Conservation (phyloP, 2,329 filamentous ascomycete genomes). For the Apiospora kogelbergensis region DNA sequence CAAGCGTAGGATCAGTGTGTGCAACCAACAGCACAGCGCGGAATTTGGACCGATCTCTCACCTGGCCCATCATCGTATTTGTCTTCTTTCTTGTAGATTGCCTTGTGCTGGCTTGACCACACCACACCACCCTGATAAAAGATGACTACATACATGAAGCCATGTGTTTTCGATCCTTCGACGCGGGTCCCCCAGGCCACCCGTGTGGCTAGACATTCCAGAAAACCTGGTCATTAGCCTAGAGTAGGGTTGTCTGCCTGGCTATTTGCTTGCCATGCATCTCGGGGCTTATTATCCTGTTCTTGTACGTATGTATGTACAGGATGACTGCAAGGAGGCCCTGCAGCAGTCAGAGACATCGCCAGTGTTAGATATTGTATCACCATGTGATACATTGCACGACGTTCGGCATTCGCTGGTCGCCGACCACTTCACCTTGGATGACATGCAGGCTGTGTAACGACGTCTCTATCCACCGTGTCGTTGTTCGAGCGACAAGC, state of each 20-base stretch:
- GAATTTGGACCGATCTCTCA: not conserved
- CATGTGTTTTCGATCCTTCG: conserved; percentile 3
- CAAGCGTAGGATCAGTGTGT: conserved; percentile 2
- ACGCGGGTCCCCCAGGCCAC: not conserved
- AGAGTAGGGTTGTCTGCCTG: not conserved
- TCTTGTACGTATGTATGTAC: not conserved
- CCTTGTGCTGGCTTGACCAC: not conserved
- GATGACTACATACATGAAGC: not conserved
- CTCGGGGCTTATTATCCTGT: not conserved
- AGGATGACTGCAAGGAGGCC: not conserved
- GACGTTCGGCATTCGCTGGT: conserved; percentile 3
- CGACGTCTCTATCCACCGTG: not conserved
- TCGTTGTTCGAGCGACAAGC: not conserved
- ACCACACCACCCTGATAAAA: not conserved
- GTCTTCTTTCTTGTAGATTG: not conserved
- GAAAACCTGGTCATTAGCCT: not conserved
- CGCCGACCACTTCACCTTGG: not conserved
- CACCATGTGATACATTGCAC: not conserved
- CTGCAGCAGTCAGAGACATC: not conserved
- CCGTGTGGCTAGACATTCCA: not conserved
- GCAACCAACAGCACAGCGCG: not conserved
- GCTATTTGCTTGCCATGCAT: not conserved
- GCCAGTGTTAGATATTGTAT: not conserved
- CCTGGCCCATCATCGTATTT: not conserved
- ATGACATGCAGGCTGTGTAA: not conserved